A percentile compares a stretch with the other conserved stretches of the same genome.
Evolutionary conservation across 2,329 filamentous ascomycete species (phyloP).

Genomic region (Penicillium rolfsii): DNA sequence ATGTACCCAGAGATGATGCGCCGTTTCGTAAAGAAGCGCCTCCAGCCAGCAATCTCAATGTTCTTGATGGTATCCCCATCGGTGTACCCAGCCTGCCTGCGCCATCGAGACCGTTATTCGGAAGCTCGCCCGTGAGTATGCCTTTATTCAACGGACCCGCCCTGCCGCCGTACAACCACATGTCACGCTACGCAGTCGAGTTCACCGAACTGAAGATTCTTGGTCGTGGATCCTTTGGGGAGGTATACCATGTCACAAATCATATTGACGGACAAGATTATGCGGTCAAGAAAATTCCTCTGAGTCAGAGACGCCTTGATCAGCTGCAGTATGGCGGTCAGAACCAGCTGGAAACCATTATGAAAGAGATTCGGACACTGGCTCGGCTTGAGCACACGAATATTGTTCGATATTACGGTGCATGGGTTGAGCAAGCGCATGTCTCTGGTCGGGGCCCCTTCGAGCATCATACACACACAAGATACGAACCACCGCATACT

Average conservation of each 20-base stretch:
- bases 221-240: conserved; percentile 67
- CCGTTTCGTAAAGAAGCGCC: conserved; percentile 25
- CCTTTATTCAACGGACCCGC: conserved; percentile 35
- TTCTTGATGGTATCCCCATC: conserved; percentile 30
- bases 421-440: conserved; percentile 62
- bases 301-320: conserved; percentile 57
- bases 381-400: conserved; percentile 67
- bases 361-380: conserved; percentile 65
- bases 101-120: conserved; percentile 30
- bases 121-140: conserved; percentile 38
- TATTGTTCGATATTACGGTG: conserved; percentile 67
- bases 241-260: conserved; percentile 65
- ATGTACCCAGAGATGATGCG: conserved; percentile 11
- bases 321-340: conserved; percentile 57
- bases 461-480: conserved; percentile 8
- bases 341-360: conserved; percentile 58
- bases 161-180: conserved; percentile 28
- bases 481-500: conserved; percentile 23
- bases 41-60: conserved; percentile 21
- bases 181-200: conserved; percentile 54
- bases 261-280: conserved; percentile 65
- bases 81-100: conserved; percentile 29
- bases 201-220: conserved; percentile 60
- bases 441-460: conserved; percentile 19
- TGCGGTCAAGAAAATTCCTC: conserved; percentile 67